Conservation (phyloP, 495 filamentous ascomycete genomes). For the Jackrogersella multiformis region DNA sequence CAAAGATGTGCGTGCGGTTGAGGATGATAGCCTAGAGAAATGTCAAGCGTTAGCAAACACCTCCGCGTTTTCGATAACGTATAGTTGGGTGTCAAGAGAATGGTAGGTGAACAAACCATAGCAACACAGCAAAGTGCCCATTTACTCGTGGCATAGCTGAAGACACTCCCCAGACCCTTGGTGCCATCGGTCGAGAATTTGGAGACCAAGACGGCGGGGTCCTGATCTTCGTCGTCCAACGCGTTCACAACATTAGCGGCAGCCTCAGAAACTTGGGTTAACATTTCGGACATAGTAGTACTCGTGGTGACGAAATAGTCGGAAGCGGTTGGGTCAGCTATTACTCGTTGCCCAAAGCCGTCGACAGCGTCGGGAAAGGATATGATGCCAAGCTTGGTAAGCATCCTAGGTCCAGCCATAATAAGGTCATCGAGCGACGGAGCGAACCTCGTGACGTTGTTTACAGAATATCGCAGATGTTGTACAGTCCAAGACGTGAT, state of each 20-base stretch:
- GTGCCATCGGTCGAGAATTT: conserved; percentile 62
- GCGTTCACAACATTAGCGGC: conserved; percentile 42
- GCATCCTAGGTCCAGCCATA: conserved; percentile 68
- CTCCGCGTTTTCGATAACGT: conserved; percentile 23
- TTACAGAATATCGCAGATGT: conserved; percentile 51
- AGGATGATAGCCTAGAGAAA: conserved; percentile 71
- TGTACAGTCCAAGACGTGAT: conserved; percentile 58
- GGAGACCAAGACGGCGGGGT: conserved; percentile 53
- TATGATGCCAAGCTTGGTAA: conserved; percentile 68
- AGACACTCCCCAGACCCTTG: conserved; percentile 79
- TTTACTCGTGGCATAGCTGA: conserved; percentile 89
- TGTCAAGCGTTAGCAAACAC: conserved; percentile 46
- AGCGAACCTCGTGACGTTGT: conserved; percentile 55
- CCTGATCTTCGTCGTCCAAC: conserved; percentile 44
- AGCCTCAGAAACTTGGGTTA: conserved; percentile 49
- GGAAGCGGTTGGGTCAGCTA: conserved; percentile 65
- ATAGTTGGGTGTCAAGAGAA: background rate
- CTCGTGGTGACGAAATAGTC: conserved; percentile 49
- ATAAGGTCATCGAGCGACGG: conserved; percentile 65
- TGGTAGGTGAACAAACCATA: conserved; percentile 52
- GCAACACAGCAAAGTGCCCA: conserved; percentile 91
- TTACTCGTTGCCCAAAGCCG: conserved; percentile 66
- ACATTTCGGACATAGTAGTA: conserved; percentile 43
- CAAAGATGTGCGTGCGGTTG: conserved; percentile 93
- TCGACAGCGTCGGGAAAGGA: conserved; percentile 71